Evolutionary conservation across 805 yeast species (phyloP).

Genomic region (Yarrowia phangngaensis): DNA sequence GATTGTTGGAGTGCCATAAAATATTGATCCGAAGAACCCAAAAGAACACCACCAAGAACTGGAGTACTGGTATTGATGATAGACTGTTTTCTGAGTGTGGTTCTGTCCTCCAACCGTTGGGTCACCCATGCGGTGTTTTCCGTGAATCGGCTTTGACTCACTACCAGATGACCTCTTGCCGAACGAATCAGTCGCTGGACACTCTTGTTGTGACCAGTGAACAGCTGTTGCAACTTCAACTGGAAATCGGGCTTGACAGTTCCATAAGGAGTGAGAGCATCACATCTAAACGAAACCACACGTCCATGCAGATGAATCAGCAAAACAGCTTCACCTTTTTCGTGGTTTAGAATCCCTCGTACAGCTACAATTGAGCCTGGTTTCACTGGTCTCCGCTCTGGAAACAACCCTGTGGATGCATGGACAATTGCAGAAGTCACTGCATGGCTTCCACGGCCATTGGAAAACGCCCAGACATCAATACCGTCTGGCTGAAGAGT

Average conservation of each 20-base stretch:
- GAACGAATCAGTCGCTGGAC: conserved; percentile 65
- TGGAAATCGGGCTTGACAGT: conserved; percentile 17
- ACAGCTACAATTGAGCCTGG: conserved; percentile 13
- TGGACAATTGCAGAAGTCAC: conserved; percentile 8
- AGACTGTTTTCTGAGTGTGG: conserved; percentile 15
- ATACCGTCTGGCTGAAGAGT: conserved; percentile 1
- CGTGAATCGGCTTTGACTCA: conserved; percentile 58
- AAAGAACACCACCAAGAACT: conserved; percentile 8
- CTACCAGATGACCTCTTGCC: conserved; percentile 56
- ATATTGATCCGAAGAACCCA: conserved; percentile 15
- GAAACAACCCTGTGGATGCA: conserved; percentile 8
- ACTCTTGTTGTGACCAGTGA: conserved; percentile 85
- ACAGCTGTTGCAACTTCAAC: conserved; percentile 37
- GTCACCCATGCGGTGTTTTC: conserved; percentile 58
- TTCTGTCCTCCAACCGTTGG: conserved; percentile 7
- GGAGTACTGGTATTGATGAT: conserved; percentile 5
- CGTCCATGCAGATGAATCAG: conserved; percentile 14
- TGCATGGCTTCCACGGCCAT: conserved; percentile 9
- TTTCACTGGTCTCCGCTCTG: conserved; percentile 3
- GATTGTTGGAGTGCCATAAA: not conserved
- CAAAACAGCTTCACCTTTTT: conserved; percentile 11
- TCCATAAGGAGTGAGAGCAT: conserved; percentile 6
- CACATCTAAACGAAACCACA: conserved; percentile 17
- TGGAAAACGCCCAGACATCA: conserved; percentile 19
- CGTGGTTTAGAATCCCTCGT: conserved; percentile 11